Base-by-base conservation (phyloP, 148 eudicot species). In the Camellia sinensis region DNA sequence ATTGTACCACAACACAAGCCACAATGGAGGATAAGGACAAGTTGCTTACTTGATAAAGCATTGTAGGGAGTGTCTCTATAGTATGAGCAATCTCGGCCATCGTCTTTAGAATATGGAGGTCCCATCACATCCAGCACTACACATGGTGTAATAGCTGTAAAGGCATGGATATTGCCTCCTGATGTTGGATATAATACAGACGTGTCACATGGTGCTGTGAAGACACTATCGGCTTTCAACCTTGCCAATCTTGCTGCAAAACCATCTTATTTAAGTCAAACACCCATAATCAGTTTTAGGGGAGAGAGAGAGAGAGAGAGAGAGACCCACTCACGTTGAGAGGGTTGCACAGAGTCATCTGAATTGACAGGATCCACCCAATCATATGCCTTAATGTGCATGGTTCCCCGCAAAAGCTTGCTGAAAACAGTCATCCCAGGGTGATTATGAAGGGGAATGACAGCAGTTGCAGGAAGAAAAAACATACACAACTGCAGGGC, bases 361-460 rank as follows among this genome's bases (percentile, higher is more conserved):
- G 82, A 62, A 60, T 71, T 71, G 45, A 7, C 41, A 29, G 82
- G 80, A 76, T 89, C 88, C 57, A 82, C 94, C 96, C 91, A 91
- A 82, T 93, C 98, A 65, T 89, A 95, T 13, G 98, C 86, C 85
- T 95, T 95, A 8, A 89, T 83, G 81, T 95, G 98, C 89, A 95
- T 85, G 19, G 87, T 82, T 69, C 97, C 98, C 19, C 88, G 70
- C 21, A 95, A 85, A 83, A 95, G 97, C 79, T 95, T 95, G 89
- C 86, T 91, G 77, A 91, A 95, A 83, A 93, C 98, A 2, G 98
- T 91, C 97, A 95, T 93, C 65, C 81, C 95, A 0, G 97, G 98
- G 87, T 95, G 98, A 78, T 95, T 93, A 85, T 95, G 98, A 67
- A 95, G 89, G 17, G 98, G 98, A 68, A 95, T 95, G 79, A 91